These are phyloP conservation scores for Pythium graminicola DNA, from an alignment of 352 stramenopile genomes.

Conservation along the genomic window DNA sequence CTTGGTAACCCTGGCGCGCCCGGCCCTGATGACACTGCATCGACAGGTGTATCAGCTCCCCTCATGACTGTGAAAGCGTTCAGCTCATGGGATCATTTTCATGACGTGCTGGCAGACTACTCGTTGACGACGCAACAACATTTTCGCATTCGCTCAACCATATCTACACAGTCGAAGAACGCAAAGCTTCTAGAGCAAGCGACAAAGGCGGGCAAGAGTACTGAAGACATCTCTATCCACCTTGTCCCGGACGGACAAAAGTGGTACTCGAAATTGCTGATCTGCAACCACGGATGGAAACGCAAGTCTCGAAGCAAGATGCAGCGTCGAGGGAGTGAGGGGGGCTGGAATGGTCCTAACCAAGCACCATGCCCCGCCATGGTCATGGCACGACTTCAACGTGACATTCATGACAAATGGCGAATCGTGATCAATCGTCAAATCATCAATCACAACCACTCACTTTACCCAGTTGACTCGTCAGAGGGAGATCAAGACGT, in stretches of 20 bases:
- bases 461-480: constrained; percentile 11
- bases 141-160: constrained; percentile 69
- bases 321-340: background rate
- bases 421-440: constrained; percentile 64
- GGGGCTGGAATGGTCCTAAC: constrained; percentile 1
- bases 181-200: constrained; percentile 39
- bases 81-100: constrained; percentile 51
- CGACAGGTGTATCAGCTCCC: constrained; percentile 8
- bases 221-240: constrained; percentile 20
- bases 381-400: constrained; percentile 58
- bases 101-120: constrained; percentile 51
- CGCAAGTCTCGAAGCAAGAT: constrained; percentile 48
- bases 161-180: constrained; percentile 56
- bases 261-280: constrained; percentile 76
- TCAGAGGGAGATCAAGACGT: background rate
- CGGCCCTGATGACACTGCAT: background rate
- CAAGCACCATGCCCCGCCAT: constrained; percentile 46
- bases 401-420: constrained; percentile 57
- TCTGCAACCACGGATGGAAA: constrained; percentile 72
- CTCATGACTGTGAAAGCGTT: constrained; percentile 41
- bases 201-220: constrained; percentile 31
- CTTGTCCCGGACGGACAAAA: constrained; percentile 49
- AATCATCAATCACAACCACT: constrained; percentile 57
- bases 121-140: constrained; percentile 49
- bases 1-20: background rate